Conservation (phyloP, 768 basidiomycete genomes). For the Calocybe indica region DNA sequence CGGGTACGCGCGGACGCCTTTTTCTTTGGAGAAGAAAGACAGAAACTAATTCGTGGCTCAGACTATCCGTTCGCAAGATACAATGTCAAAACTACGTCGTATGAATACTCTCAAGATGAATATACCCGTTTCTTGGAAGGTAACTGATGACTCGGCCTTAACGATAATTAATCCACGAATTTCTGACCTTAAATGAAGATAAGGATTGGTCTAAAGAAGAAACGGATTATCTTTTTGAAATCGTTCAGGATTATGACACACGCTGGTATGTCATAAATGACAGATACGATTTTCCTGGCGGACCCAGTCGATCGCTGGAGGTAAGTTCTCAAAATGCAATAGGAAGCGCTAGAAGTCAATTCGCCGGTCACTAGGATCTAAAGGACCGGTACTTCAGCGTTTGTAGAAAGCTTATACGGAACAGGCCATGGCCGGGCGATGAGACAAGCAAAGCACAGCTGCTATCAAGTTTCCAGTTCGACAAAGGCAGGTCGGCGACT, state of each 20-base stretch:
- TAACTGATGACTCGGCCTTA: conserved; percentile 19
- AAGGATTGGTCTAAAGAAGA: conserved; percentile 88
- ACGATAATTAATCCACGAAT: not conserved
- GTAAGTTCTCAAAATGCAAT: conserved; percentile 28
- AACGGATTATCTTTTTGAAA: conserved; percentile 84
- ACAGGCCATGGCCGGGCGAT: conserved; percentile 80
- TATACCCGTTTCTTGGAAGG: conserved; percentile 78
- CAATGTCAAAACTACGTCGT: conserved; percentile 58
- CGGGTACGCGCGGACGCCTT: conserved; percentile 34
- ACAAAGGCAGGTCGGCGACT: conserved; percentile 57
- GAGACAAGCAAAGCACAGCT: conserved; percentile 63
- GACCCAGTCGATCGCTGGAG: conserved; percentile 58
- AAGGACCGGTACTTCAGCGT: conserved; percentile 94
- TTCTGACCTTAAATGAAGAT: conserved; percentile 36
- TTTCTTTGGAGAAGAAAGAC: too few relatives aligned
- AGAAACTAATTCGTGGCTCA: conserved; percentile 16
- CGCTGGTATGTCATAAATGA: conserved; percentile 90
- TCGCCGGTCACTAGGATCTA: conserved; percentile 53
- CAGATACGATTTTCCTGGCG: conserved; percentile 73
- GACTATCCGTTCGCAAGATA: conserved; percentile 84
- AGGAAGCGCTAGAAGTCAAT: not conserved
- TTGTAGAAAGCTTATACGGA: conserved; percentile 82
- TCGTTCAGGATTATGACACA: conserved; percentile 78
- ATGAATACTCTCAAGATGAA: conserved; percentile 81
- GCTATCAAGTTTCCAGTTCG: conserved; percentile 73